Evolutionary conservation across 441 rosid genomes (phyloP).

Genomic region (Rhodomyrtus psidioides): DNA sequence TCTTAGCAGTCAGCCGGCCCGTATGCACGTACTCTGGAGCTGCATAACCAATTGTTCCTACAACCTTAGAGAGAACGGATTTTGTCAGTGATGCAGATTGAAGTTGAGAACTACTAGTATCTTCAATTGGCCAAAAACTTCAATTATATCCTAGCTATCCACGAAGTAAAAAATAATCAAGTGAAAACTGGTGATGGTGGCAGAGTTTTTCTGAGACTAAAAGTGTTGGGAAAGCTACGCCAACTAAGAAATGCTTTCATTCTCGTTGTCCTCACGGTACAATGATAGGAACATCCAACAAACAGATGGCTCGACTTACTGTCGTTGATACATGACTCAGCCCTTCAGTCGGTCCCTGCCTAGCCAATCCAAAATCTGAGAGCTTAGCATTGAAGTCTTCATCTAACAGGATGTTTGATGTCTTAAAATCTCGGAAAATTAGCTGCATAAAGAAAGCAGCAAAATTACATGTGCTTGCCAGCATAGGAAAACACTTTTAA

Average conservation of each 20-base stretch:
- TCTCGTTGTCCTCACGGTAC: neutral
- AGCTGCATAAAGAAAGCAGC: constrained; percentile 33
- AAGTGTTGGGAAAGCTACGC: neutral
- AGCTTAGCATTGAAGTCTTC: constrained; percentile 84
- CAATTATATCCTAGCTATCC: neutral
- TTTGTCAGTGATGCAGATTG: neutral
- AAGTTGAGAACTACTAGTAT: neutral
- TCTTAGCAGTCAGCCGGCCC: constrained; percentile 81
- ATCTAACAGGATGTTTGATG: constrained; percentile 80
- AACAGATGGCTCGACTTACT: constrained; percentile 30
- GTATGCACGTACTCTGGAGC: constrained; percentile 97
- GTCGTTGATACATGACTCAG: constrained; percentile 81
- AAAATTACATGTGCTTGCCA: constrained; percentile 5
- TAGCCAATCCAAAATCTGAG: constrained; percentile 92
- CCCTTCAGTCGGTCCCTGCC: constrained; percentile 93
- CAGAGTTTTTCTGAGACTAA: neutral
- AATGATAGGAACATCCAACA: neutral
- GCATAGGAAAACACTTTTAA: neutral
- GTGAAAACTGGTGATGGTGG: neutral
- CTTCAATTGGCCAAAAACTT: neutral
- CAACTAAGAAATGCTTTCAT: neutral
- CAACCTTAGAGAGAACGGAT: constrained; percentile 41
- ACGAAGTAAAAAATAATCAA: neutral
- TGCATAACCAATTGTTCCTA: constrained; percentile 92
- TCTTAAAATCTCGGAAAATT: constrained; percentile 86